Evolutionary conservation across 345 rosid species (phyloP).

Genomic region (Corymbia maculata): DNA sequence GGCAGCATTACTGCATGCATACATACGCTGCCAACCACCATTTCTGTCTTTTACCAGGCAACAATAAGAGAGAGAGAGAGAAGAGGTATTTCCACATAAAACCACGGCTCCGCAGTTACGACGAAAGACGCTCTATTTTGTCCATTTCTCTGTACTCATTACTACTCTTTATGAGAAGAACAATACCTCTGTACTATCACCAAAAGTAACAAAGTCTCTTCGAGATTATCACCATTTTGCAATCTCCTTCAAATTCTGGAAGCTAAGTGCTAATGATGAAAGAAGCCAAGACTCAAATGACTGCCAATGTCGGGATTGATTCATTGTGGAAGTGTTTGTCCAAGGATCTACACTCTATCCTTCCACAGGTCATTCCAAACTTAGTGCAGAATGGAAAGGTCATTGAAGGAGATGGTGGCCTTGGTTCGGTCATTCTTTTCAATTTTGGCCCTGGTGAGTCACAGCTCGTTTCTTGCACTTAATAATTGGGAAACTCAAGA

Average conservation of each 20-base stretch:
- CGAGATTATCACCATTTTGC: neutral
- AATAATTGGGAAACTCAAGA: neutral
- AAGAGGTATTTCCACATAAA: neutral
- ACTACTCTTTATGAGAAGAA: neutral
- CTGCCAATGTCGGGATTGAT: constrained; percentile 6
- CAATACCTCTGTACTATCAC: neutral
- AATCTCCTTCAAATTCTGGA: neutral
- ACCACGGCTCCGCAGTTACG: neutral
- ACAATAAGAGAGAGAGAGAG: neutral
- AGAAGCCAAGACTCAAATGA: constrained; percentile 14
- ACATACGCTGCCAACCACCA: neutral
- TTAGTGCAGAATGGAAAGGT: constrained; percentile 12
- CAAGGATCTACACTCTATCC: constrained; percentile 9
- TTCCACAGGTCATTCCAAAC: constrained; percentile 11
- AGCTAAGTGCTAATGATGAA: neutral
- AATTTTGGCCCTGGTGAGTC: constrained; percentile 21
- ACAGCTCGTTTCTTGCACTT: neutral
- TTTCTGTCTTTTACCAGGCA: neutral
- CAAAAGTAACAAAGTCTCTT: neutral
- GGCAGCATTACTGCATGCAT: neutral
- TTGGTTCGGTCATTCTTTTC: constrained; percentile 17
- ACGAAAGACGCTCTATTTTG: neutral
- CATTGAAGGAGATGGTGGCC: constrained; percentile 33
- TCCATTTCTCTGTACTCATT: neutral
- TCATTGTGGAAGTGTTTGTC: constrained; percentile 22